phyloP scores from a whole-genome alignment of 352 stramenopile genomes.

The Globisporangium carolinianum region DNA sequence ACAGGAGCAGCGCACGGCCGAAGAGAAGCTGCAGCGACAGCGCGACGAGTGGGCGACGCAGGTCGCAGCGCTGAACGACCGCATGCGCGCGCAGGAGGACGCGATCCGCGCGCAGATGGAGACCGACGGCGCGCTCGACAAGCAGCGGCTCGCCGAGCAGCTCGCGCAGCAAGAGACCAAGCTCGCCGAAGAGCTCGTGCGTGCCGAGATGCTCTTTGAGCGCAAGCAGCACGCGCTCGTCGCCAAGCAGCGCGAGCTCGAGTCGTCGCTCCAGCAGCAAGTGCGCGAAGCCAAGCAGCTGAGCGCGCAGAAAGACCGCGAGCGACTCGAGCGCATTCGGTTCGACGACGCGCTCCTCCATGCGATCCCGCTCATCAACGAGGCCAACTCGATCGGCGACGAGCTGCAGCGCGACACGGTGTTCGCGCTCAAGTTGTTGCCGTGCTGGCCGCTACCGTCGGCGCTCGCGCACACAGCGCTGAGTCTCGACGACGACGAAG shows the following conservation, averaged over 20 bases:
- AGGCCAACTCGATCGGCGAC: conserved; percentile 83
- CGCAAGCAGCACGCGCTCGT: conserved; percentile 68
- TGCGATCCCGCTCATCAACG: conserved; percentile 75
- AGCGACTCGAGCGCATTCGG: conserved; percentile 50
- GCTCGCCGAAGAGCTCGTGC: conserved; percentile 67
- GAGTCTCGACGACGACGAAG: conserved; percentile 52
- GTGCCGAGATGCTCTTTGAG: conserved; percentile 72
- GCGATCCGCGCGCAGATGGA: conserved; percentile 74
- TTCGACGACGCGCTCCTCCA: conserved; percentile 81
- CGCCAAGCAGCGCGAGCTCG: conserved; percentile 53
- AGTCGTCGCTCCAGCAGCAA: conserved; percentile 68
- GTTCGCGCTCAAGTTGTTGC: conserved; percentile 68
- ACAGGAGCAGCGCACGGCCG: conserved; percentile 40
- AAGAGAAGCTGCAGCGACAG: conserved; percentile 59
- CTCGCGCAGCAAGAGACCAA: conserved; percentile 70
- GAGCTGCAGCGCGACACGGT: conserved; percentile 60
- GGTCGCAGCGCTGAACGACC: conserved; percentile 56
- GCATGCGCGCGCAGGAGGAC: conserved; percentile 65
- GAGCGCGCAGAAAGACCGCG: conserved; percentile 65
- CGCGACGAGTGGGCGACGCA: conserved; percentile 67
- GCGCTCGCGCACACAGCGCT: conserved; percentile 20
- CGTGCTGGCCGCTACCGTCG: conserved; percentile 22
- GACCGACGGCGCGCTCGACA: conserved; percentile 69
- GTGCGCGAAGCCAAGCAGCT: conserved; percentile 71
- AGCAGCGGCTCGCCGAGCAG: conserved; percentile 62